Conservation (phyloP, 1,284 basidiomycete species). For the Exobasidium cylindrosporum region DNA sequence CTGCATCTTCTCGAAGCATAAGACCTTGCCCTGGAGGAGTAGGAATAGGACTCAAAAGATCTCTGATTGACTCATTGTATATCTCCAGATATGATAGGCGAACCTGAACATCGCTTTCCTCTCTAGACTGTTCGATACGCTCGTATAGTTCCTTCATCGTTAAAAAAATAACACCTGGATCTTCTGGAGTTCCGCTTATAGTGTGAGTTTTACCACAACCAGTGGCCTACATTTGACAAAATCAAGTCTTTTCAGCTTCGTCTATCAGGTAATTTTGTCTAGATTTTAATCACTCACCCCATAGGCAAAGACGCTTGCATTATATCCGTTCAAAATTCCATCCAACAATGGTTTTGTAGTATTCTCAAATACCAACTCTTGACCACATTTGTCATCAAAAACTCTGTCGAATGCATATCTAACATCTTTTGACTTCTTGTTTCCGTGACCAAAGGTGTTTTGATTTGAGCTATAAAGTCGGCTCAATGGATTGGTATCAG, state of each 20-base stretch:
- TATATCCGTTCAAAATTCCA: conserved; percentile 51
- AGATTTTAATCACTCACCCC: conserved; percentile 28
- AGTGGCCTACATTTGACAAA: conserved; percentile 27
- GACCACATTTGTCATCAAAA: conserved; percentile 41
- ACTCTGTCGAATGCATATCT: conserved; percentile 54
- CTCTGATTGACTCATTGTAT: conserved; percentile 54
- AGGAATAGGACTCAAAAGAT: conserved; percentile 46
- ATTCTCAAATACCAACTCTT: conserved; percentile 46
- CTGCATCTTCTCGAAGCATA: conserved; percentile 47
- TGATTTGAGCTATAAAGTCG: conserved; percentile 24
- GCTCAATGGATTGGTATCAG: conserved; percentile 41
- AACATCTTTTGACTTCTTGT: conserved; percentile 34
- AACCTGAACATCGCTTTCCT: conserved; percentile 48
- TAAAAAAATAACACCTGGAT: conserved; percentile 54
- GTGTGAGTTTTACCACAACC: conserved; percentile 56
- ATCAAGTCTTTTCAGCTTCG: neutral
- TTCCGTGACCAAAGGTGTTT: conserved; percentile 9
- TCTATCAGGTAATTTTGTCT: neutral
- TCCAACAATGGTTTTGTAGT: conserved; percentile 50
- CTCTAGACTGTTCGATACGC: conserved; percentile 41
- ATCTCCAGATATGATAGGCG: conserved; percentile 54
- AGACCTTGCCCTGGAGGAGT: conserved; percentile 50
- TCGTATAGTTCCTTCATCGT: conserved; percentile 54
- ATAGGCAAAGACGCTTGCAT: conserved; percentile 54
- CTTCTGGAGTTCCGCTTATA: conserved; percentile 47